A percentile compares a stretch with the other conserved stretches of the same genome.
Evolutionary conservation across 352 stramenopile genomes (phyloP).

Genomic region (Pythium biforme): DNA sequence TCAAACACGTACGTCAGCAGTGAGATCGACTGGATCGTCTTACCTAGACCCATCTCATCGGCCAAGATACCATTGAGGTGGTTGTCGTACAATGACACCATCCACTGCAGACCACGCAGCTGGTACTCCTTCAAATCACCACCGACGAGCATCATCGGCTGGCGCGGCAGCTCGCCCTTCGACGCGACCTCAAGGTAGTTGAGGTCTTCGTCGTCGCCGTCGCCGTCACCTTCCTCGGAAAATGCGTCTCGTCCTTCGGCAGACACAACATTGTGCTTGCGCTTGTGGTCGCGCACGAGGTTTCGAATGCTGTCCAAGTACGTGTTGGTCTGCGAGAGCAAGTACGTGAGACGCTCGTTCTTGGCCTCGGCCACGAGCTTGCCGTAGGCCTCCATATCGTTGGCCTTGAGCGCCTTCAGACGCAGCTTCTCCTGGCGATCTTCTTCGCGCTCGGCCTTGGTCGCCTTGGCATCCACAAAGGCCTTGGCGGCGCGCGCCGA

Average conservation of each 20-base stretch:
- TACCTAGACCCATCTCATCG: slow-evolving; percentile 95
- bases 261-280: slow-evolving; percentile 56
- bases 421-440: slow-evolving; percentile 86
- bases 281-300: slow-evolving; percentile 89
- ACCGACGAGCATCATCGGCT: slow-evolving; percentile 96
- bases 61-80: slow-evolving; percentile 98
- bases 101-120: slow-evolving; percentile 98
- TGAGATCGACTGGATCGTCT: slow-evolving; percentile 88
- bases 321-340: slow-evolving; percentile 95
- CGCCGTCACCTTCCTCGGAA: slow-evolving; percentile 24
- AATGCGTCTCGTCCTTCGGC: slow-evolving; percentile 16
- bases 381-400: slow-evolving; percentile 98
- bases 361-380: slow-evolving; percentile 97
- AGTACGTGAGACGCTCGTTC: slow-evolving; percentile 96
- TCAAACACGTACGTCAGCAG: slow-evolving; percentile 83
- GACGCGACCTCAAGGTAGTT: slow-evolving; percentile 85
- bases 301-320: slow-evolving; percentile 96
- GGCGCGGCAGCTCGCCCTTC: slow-evolving; percentile 81
- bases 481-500: slow-evolving; percentile 68
- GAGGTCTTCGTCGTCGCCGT: slow-evolving; percentile 68
- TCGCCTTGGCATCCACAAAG: slow-evolving; percentile 73
- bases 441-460: slow-evolving; percentile 82
- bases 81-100: slow-evolving; percentile 98
- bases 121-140: slow-evolving; percentile 98
- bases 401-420: slow-evolving; percentile 90